phyloP scores from a whole-genome alignment of 108 stramenopile species.

The Conticribra weissflogii region DNA sequence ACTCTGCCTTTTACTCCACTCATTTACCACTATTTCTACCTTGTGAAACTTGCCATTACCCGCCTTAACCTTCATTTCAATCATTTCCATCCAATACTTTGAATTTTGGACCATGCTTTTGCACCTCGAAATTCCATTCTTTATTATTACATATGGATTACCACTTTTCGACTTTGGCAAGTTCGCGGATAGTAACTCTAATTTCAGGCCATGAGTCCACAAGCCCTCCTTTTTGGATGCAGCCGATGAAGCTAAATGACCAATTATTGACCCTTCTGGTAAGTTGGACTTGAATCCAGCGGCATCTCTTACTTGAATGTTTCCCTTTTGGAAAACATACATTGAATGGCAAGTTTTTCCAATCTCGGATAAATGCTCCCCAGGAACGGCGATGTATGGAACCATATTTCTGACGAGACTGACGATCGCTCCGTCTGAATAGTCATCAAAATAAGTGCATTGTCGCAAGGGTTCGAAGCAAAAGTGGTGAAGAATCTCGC shows the following conservation, averaged over 20 bases:
- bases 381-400: constrained; percentile 51
- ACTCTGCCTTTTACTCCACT: constrained; percentile 31
- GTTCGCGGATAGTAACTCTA: constrained; percentile 33
- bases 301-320: constrained; percentile 16
- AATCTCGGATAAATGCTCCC: constrained; percentile 45
- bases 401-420: constrained; percentile 38
- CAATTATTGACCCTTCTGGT: constrained; percentile 47
- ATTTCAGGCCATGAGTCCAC: constrained; percentile 32
- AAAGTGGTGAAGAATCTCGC: constrained; percentile 44
- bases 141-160: constrained; percentile 40
- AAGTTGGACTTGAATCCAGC: constrained; percentile 9
- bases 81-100: constrained; percentile 40
- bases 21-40: constrained; percentile 36
- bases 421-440: constrained; percentile 43
- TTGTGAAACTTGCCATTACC: constrained; percentile 15
- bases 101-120: constrained; percentile 43
- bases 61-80: constrained; percentile 37
- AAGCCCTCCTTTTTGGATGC: constrained; percentile 25
- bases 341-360: constrained; percentile 38
- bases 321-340: constrained; percentile 52
- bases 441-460: constrained; percentile 36
- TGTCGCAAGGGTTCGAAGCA: constrained; percentile 45
- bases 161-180: constrained; percentile 28
- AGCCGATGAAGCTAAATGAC: constrained; percentile 39
- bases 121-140: constrained; percentile 20